Base-by-base conservation (phyloP, 257 asterid species). In the Capsicum chinense region DNA sequence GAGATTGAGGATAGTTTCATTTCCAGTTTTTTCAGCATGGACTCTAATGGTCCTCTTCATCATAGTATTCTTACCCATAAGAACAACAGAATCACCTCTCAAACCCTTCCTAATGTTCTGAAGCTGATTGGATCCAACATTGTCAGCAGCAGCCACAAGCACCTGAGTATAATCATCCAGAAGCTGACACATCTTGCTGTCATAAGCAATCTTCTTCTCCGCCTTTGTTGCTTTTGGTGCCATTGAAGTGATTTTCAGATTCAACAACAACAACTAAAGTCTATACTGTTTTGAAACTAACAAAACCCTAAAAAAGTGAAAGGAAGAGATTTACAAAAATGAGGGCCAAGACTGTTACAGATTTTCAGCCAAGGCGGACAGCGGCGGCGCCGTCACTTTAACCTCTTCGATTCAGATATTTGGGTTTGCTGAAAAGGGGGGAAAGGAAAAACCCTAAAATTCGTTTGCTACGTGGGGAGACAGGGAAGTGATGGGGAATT, bases 51-150 rank as follows among this genome's bases (percentile, higher is more conserved):
- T 85, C 87, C 97, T 91, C 97, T 97, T 97, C 97, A 97, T 97
- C 99, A 97, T 92, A 13, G 99, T 97, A 59, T 97, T 97, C 87
- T 97, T 97, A 26, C 99, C 99, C 98, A 97, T 97, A 13, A 97
- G 94, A 50, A 97, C 97, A 2, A 91, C 87, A 4, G 99, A 95
- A 39, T 97, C 94, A 0, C 98, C 99, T 67, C 99, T 88, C 78
- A 95, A 80, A 16, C 98, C 99, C 50, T 81, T 82, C 68, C 99
- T 79, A 5, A 97, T 97, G 86, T 70, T 88, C 93, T 97, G 99
- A 9, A 97, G 87, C 92, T 97, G 99, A 35, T 63, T 93, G 7
- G 98, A 94, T 1, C 99, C 98, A 6, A 95, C 99, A 52, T 95
- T 95, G 52, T 95, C 99, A 3, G 99, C 99, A 3, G 84, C 90